These are phyloP conservation scores for Capsicum pubescens DNA, from an alignment of 257 asterid species.

Conservation along the genomic window DNA sequence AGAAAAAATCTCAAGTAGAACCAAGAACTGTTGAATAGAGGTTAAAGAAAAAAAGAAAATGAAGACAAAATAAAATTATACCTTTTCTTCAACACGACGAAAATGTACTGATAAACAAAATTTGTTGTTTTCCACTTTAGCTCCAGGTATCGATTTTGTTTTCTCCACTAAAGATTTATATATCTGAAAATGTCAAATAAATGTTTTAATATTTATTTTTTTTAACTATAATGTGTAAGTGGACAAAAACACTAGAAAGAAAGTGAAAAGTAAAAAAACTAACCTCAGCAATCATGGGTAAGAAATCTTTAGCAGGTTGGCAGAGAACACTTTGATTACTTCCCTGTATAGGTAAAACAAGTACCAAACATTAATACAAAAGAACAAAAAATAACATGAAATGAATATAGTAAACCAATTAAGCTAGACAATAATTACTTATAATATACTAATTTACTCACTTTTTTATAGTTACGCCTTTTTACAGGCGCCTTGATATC, in stretches of 20 bases:
- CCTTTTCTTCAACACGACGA: conserved; percentile 83
- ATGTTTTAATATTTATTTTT: background rate
- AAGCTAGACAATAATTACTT: background rate
- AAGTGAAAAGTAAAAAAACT: background rate
- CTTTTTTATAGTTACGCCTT: conserved; percentile 55
- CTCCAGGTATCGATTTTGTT: conserved; percentile 67
- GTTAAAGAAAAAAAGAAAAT: background rate
- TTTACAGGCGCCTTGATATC: conserved; percentile 87
- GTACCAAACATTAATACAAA: background rate
- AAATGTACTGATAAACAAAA: conserved; percentile 86
- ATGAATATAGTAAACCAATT: conserved; percentile 19
- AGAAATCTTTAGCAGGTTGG: conserved; percentile 87
- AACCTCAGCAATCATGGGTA: conserved; percentile 87
- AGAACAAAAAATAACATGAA: conserved; percentile 20
- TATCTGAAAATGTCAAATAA: conserved; percentile 46
- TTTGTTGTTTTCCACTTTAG: conserved; percentile 79
- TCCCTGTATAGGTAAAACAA: conserved; percentile 52
- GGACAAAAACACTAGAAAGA: background rate
- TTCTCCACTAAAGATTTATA: conserved; percentile 56
- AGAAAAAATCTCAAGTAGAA: background rate
- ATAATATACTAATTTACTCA: conserved; percentile 36
- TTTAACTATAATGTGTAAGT: background rate
- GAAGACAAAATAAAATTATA: conserved; percentile 17
- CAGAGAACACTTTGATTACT: conserved; percentile 70
- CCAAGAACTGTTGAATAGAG: background rate